Evolutionary conservation across 192 early-diverging fungal genomes (phyloP).

Genomic region (Polychytrium aggregatum): DNA sequence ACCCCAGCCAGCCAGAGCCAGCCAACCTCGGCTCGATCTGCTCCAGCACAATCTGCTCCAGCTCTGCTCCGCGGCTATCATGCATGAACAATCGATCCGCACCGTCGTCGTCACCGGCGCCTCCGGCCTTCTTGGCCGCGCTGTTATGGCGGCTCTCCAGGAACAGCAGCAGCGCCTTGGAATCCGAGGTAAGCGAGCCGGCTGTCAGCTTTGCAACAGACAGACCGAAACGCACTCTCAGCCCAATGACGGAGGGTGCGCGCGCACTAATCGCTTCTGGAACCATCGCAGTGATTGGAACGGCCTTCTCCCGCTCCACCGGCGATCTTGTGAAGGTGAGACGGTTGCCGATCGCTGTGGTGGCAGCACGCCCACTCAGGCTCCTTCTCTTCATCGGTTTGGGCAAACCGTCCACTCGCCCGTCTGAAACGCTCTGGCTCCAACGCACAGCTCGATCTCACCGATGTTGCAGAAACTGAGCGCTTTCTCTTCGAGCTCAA

Average conservation of each 20-base stretch:
- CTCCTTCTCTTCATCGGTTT: too few relatives aligned
- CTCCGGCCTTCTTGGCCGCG: constrained; percentile 72
- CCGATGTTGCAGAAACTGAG: constrained; percentile 33
- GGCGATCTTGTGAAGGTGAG: constrained; percentile 40
- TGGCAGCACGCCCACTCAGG: too few relatives aligned
- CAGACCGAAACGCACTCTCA: not conserved
- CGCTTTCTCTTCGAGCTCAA: constrained; percentile 39
- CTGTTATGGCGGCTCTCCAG: constrained; percentile 46
- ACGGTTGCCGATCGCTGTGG: too few relatives aligned
- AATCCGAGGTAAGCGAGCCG: not conserved
- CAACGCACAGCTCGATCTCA: constrained; percentile 51
- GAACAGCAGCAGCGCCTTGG: constrained; percentile 39
- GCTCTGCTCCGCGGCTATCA: too few relatives aligned
- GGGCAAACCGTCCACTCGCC: too few relatives aligned
- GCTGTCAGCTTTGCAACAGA: not conserved
- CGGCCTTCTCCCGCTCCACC: constrained; percentile 50
- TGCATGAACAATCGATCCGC: not conserved
- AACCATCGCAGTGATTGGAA: constrained; percentile 49
- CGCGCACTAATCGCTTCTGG: not conserved
- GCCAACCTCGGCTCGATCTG: too few relatives aligned
- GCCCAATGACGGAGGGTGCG: not conserved
- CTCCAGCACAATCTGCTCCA: too few relatives aligned
- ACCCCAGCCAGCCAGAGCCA: too few relatives aligned
- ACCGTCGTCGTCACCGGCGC: constrained; percentile 70
- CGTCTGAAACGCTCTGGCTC: constrained; percentile 1